Conservation (phyloP, 805 yeast genomes). For the Candida dendrica region DNA sequence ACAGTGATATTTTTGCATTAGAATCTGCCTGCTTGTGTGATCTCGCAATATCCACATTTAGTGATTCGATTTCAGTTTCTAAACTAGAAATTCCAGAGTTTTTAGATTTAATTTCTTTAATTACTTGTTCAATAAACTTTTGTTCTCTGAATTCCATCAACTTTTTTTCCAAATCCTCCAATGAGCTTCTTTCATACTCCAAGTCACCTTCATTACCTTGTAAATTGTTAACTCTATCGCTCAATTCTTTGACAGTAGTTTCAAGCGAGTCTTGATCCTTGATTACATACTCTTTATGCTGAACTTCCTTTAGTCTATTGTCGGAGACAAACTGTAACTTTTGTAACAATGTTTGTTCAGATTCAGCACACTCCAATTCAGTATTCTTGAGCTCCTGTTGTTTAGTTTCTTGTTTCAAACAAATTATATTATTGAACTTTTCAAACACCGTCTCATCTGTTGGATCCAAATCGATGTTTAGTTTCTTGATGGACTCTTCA, state of each 20-base stretch:
- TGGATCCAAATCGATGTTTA: background rate
- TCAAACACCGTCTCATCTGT: slow-evolving; percentile 1
- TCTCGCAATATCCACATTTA: slow-evolving; percentile 41
- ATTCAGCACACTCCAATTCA: background rate
- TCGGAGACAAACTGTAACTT: slow-evolving; percentile 17
- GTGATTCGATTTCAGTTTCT: slow-evolving; percentile 43
- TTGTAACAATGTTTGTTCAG: slow-evolving; percentile 13
- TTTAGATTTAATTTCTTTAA: slow-evolving; percentile 27
- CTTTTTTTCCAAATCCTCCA: slow-evolving; percentile 31
- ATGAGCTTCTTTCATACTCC: slow-evolving; percentile 34
- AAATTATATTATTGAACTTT: slow-evolving; percentile 4
- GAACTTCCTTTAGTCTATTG: slow-evolving; percentile 34
- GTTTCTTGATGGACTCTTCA: background rate
- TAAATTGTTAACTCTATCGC: slow-evolving; percentile 30
- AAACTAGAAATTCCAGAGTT: slow-evolving; percentile 28
- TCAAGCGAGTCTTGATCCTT: slow-evolving; percentile 33
- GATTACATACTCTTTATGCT: slow-evolving; percentile 32
- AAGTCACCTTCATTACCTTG: slow-evolving; percentile 39
- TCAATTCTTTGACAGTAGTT: slow-evolving; percentile 29
- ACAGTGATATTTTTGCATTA: slow-evolving; percentile 43
- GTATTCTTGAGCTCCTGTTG: slow-evolving; percentile 7
- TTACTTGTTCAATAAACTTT: slow-evolving; percentile 23
- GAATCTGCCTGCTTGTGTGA: slow-evolving; percentile 53
- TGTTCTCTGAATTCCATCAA: slow-evolving; percentile 23
- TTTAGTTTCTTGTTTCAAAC: slow-evolving; percentile 8